phyloP scores from a whole-genome alignment of 768 basidiomycete genomes.

The Lyophyllum atratum region DNA sequence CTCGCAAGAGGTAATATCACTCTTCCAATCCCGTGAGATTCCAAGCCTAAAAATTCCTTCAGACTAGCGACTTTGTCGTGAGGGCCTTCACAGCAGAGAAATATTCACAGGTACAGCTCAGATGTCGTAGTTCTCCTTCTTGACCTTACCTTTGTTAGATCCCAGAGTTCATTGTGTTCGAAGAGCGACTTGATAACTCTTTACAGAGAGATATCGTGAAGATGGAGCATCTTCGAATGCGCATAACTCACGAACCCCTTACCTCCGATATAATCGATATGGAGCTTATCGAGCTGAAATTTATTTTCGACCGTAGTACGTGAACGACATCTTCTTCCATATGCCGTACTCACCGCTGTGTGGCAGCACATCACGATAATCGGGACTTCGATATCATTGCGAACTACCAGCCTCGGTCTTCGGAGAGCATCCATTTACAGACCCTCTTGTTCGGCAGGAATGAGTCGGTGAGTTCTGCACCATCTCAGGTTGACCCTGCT shows the following conservation, averaged over 20 bases:
- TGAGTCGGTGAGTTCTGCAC: conserved; percentile 47
- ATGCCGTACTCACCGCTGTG: neutral
- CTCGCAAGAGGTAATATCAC: conserved; percentile 66
- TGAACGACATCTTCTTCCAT: conserved; percentile 9
- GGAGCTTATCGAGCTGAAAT: conserved; percentile 83
- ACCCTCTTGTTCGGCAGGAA: conserved; percentile 64
- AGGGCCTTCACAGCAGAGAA: conserved; percentile 80
- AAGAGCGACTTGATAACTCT: conserved; percentile 81
- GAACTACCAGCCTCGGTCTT: conserved; percentile 68
- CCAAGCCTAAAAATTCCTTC: conserved; percentile 4
- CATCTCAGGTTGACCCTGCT: neutral
- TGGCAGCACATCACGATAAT: conserved; percentile 77
- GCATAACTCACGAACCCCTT: conserved; percentile 71
- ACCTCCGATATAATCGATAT: conserved; percentile 74
- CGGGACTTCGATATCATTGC: conserved; percentile 81
- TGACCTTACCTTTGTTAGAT: conserved; percentile 46
- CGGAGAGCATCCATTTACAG: conserved; percentile 60
- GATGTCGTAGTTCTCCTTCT: neutral
- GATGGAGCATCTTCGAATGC: conserved; percentile 85
- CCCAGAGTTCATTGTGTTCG: conserved; percentile 81
- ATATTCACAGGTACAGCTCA: conserved; percentile 67
- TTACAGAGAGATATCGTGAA: conserved; percentile 82
- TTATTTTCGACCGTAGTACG: conserved; percentile 76
- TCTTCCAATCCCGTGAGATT: neutral
- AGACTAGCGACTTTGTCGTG: conserved; percentile 81